Evolutionary conservation across 805 yeast species (phyloP), one percentile per base, ranked within the genome.

Genomic region (Blastobotrys robertii): DNA sequence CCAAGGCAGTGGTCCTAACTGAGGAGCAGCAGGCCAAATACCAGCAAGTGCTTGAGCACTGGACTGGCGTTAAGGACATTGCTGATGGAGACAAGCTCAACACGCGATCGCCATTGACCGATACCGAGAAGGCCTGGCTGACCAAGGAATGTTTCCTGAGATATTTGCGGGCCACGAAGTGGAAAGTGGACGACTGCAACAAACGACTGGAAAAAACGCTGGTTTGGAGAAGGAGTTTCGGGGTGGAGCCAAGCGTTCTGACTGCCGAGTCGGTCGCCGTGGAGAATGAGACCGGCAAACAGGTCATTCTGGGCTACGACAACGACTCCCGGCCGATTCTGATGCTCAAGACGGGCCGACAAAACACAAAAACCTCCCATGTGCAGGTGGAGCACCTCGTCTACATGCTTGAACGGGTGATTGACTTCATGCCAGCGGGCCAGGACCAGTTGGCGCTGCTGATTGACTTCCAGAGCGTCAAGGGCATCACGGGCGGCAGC

Each of bases 341-440:
- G 30, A 90, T 90, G 61, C 70, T 92, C 59, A 83, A 84, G 61
- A 94, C 95, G 0, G 97, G 97, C 10, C 76, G 95, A 59, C 98
- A 92, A 64, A 92, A 92, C 66, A 92, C 99, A 11, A 84, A 85
- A 57, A 77, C 92, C 2, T 77, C 92, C 1, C 81, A 78, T 49
- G 74, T 90, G 53, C 99, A 92, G 59, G 96, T 92, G n/a, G 94
- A 92, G 63, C 96, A 87, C 60, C 69, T 92, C 59, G 97, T 92
- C 5, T 90, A 72, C 66, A 82, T 82, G 87, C 70, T 92, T 42
- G 99, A 92, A 63, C 73, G 88, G 46, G 95, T 84, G 35, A 88
- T 90, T 44, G 94, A 87, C 62, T 84, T 76, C 62, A 90, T 92
- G 97, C 96, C 97, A 1, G 73, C 86, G 0, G 97, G 97, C 15